Evolutionary conservation across 331 rosid genomes (phyloP).

Genomic region (Quercus tomentella): DNA sequence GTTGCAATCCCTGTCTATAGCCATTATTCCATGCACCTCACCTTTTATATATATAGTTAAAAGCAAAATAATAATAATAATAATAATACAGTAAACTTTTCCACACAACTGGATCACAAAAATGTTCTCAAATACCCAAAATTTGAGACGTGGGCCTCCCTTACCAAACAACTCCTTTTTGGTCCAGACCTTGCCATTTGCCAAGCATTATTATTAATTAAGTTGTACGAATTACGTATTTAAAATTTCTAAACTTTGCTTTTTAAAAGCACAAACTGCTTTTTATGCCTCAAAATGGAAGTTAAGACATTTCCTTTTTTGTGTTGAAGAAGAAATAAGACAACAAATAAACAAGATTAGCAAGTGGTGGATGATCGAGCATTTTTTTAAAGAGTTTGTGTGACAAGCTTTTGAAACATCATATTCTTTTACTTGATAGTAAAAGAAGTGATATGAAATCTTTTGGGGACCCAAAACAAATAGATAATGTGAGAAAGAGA

Average conservation of each 20-base stretch:
- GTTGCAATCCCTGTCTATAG: no score
- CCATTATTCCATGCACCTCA: no score
- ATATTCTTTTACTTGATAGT: neutral
- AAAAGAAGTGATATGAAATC: conserved; percentile 7
- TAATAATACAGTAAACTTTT: no score
- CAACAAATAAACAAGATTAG: conserved; percentile 1
- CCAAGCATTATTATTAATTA: neutral
- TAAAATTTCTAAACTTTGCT: neutral
- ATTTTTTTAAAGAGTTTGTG: conserved; percentile 6
- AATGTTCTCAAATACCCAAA: no score
- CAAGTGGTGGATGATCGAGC: conserved; percentile 6
- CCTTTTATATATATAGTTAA: no score
- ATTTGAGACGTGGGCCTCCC: neutral
- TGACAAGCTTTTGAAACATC: conserved; percentile 14
- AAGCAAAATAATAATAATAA: no score
- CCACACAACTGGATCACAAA: no score
- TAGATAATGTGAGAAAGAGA: no score
- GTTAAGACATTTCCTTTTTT: neutral
- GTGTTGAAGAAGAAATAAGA: neutral
- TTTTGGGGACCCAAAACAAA: no score
- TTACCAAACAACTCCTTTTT: neutral
- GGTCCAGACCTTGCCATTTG: neutral
- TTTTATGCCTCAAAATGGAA: conserved; percentile 10
- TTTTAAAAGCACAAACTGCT: neutral
- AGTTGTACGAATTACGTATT: neutral